Conservation (phyloP, 352 stramenopile species). For the Nothophytophthora sp. region DNA sequence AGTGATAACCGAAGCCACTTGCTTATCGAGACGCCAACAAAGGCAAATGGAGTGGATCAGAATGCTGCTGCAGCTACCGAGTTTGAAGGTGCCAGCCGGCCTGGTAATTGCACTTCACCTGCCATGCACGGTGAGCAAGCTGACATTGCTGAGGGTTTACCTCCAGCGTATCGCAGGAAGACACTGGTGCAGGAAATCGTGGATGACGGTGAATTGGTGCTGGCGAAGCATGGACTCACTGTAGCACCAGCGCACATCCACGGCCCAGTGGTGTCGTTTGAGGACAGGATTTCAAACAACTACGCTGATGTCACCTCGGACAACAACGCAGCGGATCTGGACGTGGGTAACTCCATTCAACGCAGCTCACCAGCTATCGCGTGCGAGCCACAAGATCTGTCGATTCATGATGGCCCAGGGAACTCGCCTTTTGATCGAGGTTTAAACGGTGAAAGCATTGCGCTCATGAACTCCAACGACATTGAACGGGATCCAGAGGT, state of each 20-base stretch:
- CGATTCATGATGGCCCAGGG: background rate
- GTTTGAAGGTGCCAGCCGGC: too few relatives aligned
- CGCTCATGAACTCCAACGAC: constrained; percentile 8
- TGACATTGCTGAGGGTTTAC: background rate
- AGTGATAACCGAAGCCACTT: background rate
- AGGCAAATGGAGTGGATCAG: background rate
- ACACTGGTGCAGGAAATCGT: constrained; percentile 23
- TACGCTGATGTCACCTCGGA: background rate
- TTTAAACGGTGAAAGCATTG: background rate
- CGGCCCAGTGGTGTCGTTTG: background rate
- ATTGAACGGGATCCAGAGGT: constrained; percentile 44
- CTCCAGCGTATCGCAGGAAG: constrained; percentile 7
- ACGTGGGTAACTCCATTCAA: too few relatives aligned
- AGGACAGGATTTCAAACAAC: background rate
- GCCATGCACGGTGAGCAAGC: background rate
- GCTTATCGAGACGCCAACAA: background rate
- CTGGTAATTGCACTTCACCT: too few relatives aligned
- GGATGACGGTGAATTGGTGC: constrained; percentile 1
- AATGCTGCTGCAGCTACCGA: background rate
- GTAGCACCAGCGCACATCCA: too few relatives aligned
- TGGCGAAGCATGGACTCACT: constrained; percentile 9
- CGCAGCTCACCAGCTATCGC: too few relatives aligned
- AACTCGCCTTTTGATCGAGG: constrained; percentile 2
- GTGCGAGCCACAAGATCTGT: constrained; percentile 2
- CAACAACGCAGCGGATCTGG: too few relatives aligned